Conservation (phyloP, 805 yeast genomes). For the Millerozyma miso region DNA sequence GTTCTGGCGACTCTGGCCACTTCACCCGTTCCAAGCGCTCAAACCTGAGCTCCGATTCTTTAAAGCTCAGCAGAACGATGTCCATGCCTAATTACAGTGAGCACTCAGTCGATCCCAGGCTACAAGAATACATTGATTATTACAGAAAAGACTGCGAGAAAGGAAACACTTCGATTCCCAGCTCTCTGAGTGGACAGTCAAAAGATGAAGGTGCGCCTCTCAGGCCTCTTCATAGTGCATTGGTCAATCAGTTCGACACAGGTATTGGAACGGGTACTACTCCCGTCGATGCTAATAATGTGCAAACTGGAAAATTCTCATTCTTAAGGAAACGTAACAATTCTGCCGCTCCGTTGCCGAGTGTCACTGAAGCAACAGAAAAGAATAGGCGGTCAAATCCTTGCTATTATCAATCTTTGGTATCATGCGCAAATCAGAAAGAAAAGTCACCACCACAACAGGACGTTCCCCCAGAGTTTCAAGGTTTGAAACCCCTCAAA, state of each 20-base stretch:
- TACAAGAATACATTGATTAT: slow-evolving; percentile 34
- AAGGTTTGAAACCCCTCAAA: slow-evolving; percentile 32
- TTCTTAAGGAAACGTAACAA: slow-evolving; percentile 26
- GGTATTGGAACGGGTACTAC: slow-evolving; percentile 6
- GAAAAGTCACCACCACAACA: slow-evolving; percentile 1
- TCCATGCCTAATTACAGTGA: slow-evolving; percentile 8
- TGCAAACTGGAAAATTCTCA: slow-evolving; percentile 6
- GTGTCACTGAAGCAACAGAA: slow-evolving; percentile 11
- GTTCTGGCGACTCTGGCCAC: not conserved
- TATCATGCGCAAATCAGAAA: not conserved
- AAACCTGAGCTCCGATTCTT: not conserved
- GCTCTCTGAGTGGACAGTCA: not conserved
- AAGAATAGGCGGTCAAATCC: slow-evolving; percentile 9
- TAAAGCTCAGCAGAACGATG: slow-evolving; percentile 8
- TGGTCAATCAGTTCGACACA: slow-evolving; percentile 14
- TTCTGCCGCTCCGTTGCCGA: slow-evolving; percentile 2
- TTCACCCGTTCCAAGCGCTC: not conserved
- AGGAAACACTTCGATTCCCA: not conserved
- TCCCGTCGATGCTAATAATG: slow-evolving; percentile 1
- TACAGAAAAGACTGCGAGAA: slow-evolving; percentile 20
- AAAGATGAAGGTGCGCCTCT: not conserved
- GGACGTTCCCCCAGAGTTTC: slow-evolving; percentile 21
- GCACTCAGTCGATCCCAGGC: slow-evolving; percentile 23
- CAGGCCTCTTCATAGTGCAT: slow-evolving; percentile 16
- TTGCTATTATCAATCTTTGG: not conserved